Conservation (phyloP, 1,284 basidiomycete species). For the Apiotrichum domesticum region DNA sequence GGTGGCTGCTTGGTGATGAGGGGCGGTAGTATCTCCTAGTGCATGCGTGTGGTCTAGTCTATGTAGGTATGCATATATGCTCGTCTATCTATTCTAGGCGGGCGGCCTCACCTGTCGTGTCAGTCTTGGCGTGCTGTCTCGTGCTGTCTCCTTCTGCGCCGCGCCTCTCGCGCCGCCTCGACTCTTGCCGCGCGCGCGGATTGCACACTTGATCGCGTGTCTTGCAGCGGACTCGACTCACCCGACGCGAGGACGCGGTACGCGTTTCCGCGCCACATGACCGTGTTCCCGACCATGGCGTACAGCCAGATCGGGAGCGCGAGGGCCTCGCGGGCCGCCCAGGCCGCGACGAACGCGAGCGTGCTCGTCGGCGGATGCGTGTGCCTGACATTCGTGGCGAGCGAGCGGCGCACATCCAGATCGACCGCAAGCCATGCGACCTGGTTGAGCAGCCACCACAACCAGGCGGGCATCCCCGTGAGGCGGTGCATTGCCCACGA, state of each 20-base stretch:
- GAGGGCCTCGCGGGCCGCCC: constrained; percentile 67
- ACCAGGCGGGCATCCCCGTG: constrained; percentile 56
- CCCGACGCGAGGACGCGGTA: constrained; percentile 42
- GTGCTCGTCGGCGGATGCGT: constrained; percentile 57
- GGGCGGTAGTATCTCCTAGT: constrained; percentile 3
- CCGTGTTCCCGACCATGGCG: constrained; percentile 70
- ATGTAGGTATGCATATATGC: not conserved
- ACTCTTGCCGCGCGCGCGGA: too few species aligned
- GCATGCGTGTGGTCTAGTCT: not conserved
- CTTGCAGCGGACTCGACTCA: constrained; percentile 8
- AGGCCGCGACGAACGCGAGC: constrained; percentile 61
- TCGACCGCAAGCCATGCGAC: constrained; percentile 53
- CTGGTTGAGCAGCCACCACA: constrained; percentile 65
- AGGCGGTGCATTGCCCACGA: constrained; percentile 55
- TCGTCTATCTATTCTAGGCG: not conserved
- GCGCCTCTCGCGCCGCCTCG: too few species aligned
- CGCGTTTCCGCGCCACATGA: constrained; percentile 68
- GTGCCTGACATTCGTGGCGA: constrained; percentile 57
- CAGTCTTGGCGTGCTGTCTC: too few species aligned
- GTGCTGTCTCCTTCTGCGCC: too few species aligned
- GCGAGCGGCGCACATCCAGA: constrained; percentile 32
- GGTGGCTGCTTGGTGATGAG: constrained; percentile 47
- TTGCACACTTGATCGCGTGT: too few species aligned
- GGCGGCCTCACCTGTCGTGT: too few species aligned
- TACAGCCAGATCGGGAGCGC: constrained; percentile 78